These are phyloP conservation scores for Phoma herbarum DNA, from an alignment of 2,329 filamentous ascomycete species.

Conservation along the genomic window DNA sequence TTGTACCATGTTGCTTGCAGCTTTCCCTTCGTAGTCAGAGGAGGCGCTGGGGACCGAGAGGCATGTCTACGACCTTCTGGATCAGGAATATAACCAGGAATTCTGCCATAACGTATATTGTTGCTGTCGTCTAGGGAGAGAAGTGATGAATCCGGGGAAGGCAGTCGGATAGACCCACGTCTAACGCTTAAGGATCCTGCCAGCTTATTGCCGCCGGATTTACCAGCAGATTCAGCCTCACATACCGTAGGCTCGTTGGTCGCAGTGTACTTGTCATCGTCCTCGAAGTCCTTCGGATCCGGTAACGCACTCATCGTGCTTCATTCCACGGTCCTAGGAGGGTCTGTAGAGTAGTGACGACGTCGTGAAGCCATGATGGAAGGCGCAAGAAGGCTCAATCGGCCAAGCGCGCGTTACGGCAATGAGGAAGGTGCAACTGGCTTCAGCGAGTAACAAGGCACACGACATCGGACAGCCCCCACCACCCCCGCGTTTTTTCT, in stretches of 20 bases:
- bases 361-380: conserved; percentile 23
- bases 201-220: conserved; percentile 40
- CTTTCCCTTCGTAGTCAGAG: conserved; percentile 31
- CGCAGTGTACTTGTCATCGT: conserved; percentile 32
- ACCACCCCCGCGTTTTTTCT: conserved; percentile 21
- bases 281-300: conserved; percentile 23
- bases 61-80: conserved; percentile 28
- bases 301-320: conserved; percentile 36
- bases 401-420: conserved; percentile 33
- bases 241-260: conserved; percentile 18
- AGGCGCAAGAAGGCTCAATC: conserved; percentile 17
- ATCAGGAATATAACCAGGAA: conserved; percentile 28
- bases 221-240: conserved; percentile 29
- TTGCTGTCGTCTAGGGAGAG: conserved; percentile 48
- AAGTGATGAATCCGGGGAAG: conserved; percentile 46
- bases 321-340: conserved; percentile 25
- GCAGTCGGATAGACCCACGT: conserved; percentile 43
- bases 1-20: conserved; percentile 62
- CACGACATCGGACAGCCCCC: conserved; percentile 24
- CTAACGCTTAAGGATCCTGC: conserved; percentile 36
- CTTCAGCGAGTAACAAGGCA: conserved; percentile 35
- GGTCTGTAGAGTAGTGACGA: conserved; percentile 19
- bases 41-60: conserved; percentile 36
- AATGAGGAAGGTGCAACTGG: conserved; percentile 35
- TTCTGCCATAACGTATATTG: conserved; percentile 39